Evolutionary conservation across 495 filamentous ascomycete species (phyloP), one percentile per base, ranked within the genome.

Genomic region (Hyphodiscus hymeniophilus): DNA sequence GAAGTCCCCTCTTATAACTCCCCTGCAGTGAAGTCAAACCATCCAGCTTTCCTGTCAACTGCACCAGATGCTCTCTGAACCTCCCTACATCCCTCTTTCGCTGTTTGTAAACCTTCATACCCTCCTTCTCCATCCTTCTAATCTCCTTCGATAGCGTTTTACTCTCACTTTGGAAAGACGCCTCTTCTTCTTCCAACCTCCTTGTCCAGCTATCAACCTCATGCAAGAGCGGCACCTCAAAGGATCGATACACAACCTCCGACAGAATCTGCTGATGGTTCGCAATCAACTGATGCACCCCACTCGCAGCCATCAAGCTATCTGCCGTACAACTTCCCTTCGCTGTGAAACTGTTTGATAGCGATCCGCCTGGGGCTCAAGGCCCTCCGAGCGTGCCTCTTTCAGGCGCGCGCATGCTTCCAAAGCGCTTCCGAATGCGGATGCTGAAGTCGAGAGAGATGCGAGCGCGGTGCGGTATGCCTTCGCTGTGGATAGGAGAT

Each of bases 181-280:
- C 74, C 52, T 81, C 73, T 47, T 80, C 79, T 41, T 80, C 78
- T 15, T 73, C 72, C 43, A 78, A 73, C 35, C 71, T 68, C 20
- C 64, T 64, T 12, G 70, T 71, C 74, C 79, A 82, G 33, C 67
- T 67, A 57, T 82, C 79, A 36, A 82, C 62, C 59, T 82, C 79
- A 60, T 81, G 77, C 22, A 82, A 62, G 16, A 82, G 61, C 21
- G 79, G 78, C 7, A 81, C 79, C 58, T 82, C 79, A 54, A 82
- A 82, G 35, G 67, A 69, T 15, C 78, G 65, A 60, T 82, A 81
- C n/a, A 82, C 72, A 3, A 74, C 78, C 54, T 82, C 78, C 18
- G 65, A 69, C 0, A 82, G 66, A 49, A 82, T 80, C 50, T 81
- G 75, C 58, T 79, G 76, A 60, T 82, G 79, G 59, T 81, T 82